A percentile compares a stretch with the other conserved stretches of the same genome.
Evolutionary conservation across 352 stramenopile species (phyloP).

Genomic region (Pythium aristosporum): DNA sequence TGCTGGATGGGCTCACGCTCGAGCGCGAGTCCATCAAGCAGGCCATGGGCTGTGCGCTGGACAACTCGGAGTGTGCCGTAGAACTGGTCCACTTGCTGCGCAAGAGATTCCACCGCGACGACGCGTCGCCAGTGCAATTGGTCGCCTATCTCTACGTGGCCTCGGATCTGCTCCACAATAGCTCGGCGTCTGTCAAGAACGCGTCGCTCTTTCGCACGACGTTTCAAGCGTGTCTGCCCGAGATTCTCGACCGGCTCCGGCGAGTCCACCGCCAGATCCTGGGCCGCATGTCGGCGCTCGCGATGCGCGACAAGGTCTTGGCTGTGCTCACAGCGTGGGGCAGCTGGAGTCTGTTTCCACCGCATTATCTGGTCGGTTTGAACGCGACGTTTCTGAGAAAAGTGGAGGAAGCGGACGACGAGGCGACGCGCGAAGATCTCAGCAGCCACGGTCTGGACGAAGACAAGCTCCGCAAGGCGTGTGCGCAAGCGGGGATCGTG

Average conservation of each 20-base stretch:
- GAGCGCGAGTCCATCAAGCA: conserved; percentile 71
- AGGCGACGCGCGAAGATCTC: background rate
- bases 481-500: conserved; percentile 60
- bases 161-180: conserved; percentile 91
- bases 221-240: conserved; percentile 77
- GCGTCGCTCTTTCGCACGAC: conserved; percentile 87
- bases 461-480: conserved; percentile 66
- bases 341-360: conserved; percentile 79
- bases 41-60: conserved; percentile 75
- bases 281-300: conserved; percentile 76
- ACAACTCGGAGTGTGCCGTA: conserved; percentile 75
- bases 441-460: conserved; percentile 34
- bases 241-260: conserved; percentile 67
- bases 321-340: conserved; percentile 73
- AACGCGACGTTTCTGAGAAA: conserved; percentile 81
- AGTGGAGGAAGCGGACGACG: conserved; percentile 47
- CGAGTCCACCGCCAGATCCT: conserved; percentile 48
- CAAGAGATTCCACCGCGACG: conserved; percentile 41
- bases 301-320: conserved; percentile 83
- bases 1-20: conserved; percentile 49
- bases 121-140: conserved; percentile 42
- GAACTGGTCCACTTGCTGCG: conserved; percentile 61
- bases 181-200: conserved; percentile 84
- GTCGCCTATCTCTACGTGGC: conserved; percentile 77
- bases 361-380: conserved; percentile 68